These are phyloP conservation scores for Daldinia sp. DNA, from an alignment of 2,329 filamentous ascomycete species.

Conservation along the genomic window DNA sequence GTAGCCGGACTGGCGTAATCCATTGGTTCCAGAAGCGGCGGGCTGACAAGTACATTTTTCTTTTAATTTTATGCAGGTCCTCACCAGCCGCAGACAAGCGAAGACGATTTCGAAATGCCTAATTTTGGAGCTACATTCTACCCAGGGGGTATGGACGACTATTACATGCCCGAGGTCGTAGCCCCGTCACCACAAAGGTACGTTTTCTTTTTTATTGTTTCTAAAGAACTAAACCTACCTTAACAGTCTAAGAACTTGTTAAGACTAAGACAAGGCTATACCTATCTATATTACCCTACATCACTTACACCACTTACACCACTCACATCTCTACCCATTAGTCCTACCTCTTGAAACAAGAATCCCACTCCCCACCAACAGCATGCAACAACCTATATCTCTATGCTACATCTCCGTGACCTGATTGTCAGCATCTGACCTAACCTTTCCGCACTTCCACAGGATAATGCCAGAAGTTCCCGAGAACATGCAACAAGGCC, in stretches of 20 bases:
- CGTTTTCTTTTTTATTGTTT: slow-evolving; percentile 46
- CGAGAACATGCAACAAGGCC: slow-evolving; percentile 94
- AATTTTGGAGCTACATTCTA: slow-evolving; percentile 69
- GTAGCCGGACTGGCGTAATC: slow-evolving; percentile 35
- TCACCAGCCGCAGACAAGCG: slow-evolving; percentile 48
- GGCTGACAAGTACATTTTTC: slow-evolving; percentile 47
- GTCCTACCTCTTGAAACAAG: slow-evolving; percentile 16
- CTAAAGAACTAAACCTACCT: background rate
- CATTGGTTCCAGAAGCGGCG: slow-evolving; percentile 41
- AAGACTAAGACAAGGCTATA: background rate
- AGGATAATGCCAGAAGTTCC: slow-evolving; percentile 96
- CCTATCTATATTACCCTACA: background rate
- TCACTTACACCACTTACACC: background rate
- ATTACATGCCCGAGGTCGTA: slow-evolving; percentile 71
- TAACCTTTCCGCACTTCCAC: slow-evolving; percentile 47
- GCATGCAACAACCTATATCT: slow-evolving; percentile 4
- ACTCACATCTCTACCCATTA: background rate
- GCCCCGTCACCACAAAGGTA: slow-evolving; percentile 70
- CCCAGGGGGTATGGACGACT: slow-evolving; percentile 69
- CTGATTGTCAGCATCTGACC: slow-evolving; percentile 43
- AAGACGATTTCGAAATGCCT: slow-evolving; percentile 58
- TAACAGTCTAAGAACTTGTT: background rate
- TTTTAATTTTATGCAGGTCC: slow-evolving; percentile 48
- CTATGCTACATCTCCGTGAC: slow-evolving; percentile 28
- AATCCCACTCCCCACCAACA: slow-evolving; percentile 4